Percentiles rank a stretch among this genome's conserved stretches.
These are phyloP conservation scores for Dipteronia dyeriana DNA, from an alignment of 345 rosid species.

Conservation along the genomic window DNA sequence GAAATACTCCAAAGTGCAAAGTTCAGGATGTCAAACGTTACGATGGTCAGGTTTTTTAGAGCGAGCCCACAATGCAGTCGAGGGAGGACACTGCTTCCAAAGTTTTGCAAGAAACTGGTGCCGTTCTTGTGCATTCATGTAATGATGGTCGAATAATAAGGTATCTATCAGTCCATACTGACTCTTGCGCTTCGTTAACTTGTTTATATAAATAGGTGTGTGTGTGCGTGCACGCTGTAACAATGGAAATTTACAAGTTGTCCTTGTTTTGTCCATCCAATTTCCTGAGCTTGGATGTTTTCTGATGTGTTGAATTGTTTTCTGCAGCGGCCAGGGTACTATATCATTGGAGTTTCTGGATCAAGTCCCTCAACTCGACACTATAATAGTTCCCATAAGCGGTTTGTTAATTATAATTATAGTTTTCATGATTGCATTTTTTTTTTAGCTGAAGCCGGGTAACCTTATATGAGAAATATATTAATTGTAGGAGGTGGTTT, in stretches of 20 bases:
- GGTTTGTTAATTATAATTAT: slow-evolving; percentile 70
- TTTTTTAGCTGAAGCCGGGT: background rate
- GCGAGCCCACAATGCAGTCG: slow-evolving; percentile 64
- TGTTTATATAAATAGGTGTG: too few relatives aligned
- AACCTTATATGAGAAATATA: background rate
- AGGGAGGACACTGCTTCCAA: slow-evolving; percentile 63
- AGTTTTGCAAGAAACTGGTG: slow-evolving; percentile 71
- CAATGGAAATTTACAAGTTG: too few relatives aligned
- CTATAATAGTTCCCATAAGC: slow-evolving; percentile 82
- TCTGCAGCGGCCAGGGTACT: slow-evolving; percentile 87
- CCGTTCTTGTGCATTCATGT: slow-evolving; percentile 78
- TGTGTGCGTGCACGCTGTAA: too few relatives aligned
- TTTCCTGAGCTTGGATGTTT: too few relatives aligned
- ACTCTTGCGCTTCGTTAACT: too few relatives aligned
- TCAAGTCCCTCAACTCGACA: slow-evolving; percentile 65
- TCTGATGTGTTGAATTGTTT: slow-evolving; percentile 10
- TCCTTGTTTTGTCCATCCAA: too few relatives aligned
- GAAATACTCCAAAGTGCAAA: slow-evolving; percentile 89
- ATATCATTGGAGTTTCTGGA: slow-evolving; percentile 79
- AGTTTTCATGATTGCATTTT: slow-evolving; percentile 66
- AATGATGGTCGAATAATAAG: slow-evolving; percentile 75
- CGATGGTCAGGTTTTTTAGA: slow-evolving; percentile 75
- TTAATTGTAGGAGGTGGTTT: slow-evolving; percentile 69
- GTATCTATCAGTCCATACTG: too few relatives aligned
- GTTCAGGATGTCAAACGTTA: slow-evolving; percentile 83